Conservation (phyloP, 2,329 filamentous ascomycete genomes). For the Ambrosiella cleistominuta region DNA sequence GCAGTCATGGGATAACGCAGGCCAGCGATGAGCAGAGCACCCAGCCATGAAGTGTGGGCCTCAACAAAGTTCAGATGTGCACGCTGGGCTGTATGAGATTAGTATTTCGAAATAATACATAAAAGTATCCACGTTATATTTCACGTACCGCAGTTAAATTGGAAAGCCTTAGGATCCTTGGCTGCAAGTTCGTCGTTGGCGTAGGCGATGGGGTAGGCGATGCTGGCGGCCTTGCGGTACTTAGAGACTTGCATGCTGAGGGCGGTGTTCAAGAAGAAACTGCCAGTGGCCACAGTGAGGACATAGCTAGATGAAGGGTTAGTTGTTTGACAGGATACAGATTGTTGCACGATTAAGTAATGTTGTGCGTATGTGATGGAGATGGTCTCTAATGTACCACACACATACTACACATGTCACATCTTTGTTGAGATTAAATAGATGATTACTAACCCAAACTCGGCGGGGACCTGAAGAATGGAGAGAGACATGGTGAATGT, state of each 20-base stretch:
- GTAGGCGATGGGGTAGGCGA: constrained; percentile 41
- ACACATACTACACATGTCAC: too few species aligned
- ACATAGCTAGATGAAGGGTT: constrained; percentile 35
- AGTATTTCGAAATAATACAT: not conserved
- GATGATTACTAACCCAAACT: constrained; percentile 30
- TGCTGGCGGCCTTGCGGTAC: constrained; percentile 33
- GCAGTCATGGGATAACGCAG: constrained; percentile 34
- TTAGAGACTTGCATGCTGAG: constrained; percentile 31
- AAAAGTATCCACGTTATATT: not conserved
- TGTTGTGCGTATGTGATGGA: not conserved
- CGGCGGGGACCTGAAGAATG: constrained; percentile 26
- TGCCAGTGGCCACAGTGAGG: constrained; percentile 37
- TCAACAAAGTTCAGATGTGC: constrained; percentile 48
- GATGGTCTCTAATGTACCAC: too few species aligned
- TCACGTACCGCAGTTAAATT: constrained; percentile 44
- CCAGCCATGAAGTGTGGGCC: constrained; percentile 37
- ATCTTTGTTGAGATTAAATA: too few species aligned
- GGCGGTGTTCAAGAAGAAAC: constrained; percentile 38
- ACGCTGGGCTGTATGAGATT: constrained; percentile 30
- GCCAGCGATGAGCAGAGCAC: constrained; percentile 36
- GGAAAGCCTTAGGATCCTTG: constrained; percentile 34
- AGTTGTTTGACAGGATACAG: not conserved
- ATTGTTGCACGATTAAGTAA: not conserved
- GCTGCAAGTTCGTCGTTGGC: constrained; percentile 35
- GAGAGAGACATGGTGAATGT: constrained; percentile 24